phyloP scores from a whole-genome alignment of 805 yeast genomes.

The Blastobotrys chiropterorum region DNA sequence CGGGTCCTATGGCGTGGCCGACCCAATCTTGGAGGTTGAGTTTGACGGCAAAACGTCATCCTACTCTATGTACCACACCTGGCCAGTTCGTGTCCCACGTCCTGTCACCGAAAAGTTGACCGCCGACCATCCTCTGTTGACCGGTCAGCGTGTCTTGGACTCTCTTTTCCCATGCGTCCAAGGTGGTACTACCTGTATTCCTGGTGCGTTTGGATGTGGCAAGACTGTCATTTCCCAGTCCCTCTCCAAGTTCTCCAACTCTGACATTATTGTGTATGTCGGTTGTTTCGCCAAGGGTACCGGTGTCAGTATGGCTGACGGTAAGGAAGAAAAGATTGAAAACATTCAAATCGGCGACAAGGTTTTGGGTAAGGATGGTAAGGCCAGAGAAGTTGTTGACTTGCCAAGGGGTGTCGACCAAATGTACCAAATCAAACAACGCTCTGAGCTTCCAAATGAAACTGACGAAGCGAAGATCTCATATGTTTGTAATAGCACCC shows the following conservation, averaged over 20 bases:
- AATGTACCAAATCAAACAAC: neutral
- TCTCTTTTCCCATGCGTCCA: conserved; percentile 98
- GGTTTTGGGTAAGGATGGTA: neutral
- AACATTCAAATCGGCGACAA: neutral
- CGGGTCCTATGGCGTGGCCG: conserved; percentile 89
- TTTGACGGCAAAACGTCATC: conserved; percentile 77
- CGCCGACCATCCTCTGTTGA: conserved; percentile 90
- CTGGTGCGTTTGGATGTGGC: conserved; percentile 99
- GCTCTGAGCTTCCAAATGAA: neutral
- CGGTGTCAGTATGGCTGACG: neutral
- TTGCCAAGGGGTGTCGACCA: neutral
- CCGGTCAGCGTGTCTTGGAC: conserved; percentile 98
- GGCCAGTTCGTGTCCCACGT: conserved; percentile 99
- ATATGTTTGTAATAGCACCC: neutral
- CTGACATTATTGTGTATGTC: conserved; percentile 91
- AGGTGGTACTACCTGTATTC: conserved; percentile 99
- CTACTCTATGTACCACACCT: conserved; percentile 94
- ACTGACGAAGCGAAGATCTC: neutral
- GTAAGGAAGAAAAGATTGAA: neutral
- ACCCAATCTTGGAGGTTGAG: conserved; percentile 86
- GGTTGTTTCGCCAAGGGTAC: conserved; percentile 46
- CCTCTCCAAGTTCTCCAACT: conserved; percentile 92
- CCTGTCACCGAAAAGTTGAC: conserved; percentile 92
- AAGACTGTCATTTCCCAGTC: conserved; percentile 98
- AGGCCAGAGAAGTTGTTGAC: neutral